A percentile compares a stretch with the other conserved stretches of the same genome.
phyloP scores from a whole-genome alignment of 345 rosid species.

The Alliaria petiolata region DNA sequence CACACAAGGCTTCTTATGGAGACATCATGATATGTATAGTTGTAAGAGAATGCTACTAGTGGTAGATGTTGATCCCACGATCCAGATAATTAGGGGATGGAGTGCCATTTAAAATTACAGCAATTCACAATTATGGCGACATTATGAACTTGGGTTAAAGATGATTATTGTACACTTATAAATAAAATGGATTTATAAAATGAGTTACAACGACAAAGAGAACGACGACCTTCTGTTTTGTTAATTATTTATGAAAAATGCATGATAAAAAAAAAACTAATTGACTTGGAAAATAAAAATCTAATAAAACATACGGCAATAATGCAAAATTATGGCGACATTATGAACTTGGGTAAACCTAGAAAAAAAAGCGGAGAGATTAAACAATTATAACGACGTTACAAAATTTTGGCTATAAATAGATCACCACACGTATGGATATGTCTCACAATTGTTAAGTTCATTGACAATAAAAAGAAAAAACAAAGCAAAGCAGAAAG shows the following conservation, averaged over 20 bases:
- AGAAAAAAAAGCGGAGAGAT: background rate
- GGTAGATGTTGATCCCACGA: too few relatives aligned
- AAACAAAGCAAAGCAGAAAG: background rate
- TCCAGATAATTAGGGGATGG: too few relatives aligned
- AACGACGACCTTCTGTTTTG: too few relatives aligned
- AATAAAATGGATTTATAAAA: too few relatives aligned
- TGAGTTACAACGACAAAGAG: too few relatives aligned
- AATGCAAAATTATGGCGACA: background rate
- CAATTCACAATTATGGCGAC: too few relatives aligned
- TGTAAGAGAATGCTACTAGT: too few relatives aligned
- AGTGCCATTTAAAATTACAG: too few relatives aligned
- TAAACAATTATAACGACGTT: background rate
- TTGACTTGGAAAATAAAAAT: background rate
- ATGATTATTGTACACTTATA: too few relatives aligned
- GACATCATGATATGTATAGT: too few relatives aligned
- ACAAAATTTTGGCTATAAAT: background rate
- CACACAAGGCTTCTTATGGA: too few relatives aligned
- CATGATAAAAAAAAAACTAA: background rate
- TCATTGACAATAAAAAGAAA: background rate
- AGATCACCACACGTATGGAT: background rate
- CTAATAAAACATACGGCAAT: background rate
- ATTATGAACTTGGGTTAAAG: too few relatives aligned
- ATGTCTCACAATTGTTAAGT: background rate
- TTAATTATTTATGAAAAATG: background rate
- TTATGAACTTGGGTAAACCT: background rate